phyloP scores from a whole-genome alignment of 768 basidiomycete species.

The Stropharia rugosoannulata region DNA sequence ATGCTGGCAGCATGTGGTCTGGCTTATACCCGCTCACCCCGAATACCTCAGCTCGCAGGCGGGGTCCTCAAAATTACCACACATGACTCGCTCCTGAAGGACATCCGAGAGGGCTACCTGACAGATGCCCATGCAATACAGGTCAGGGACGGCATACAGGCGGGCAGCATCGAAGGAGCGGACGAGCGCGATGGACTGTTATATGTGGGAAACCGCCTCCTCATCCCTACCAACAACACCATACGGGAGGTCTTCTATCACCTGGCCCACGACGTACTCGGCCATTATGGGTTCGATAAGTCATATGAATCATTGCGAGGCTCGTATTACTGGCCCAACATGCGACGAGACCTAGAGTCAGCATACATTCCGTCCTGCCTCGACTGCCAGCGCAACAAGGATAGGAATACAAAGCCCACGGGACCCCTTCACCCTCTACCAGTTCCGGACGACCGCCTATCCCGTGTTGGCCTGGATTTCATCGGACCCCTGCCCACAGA shows the following conservation, averaged over 20 bases:
- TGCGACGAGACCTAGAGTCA: conserved; percentile 29
- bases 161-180: neutral
- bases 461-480: conserved; percentile 9
- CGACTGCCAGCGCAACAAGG: conserved; percentile 39
- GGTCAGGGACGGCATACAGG: neutral
- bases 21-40: too few species aligned
- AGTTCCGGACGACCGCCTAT: conserved; percentile 10
- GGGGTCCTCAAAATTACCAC: neutral
- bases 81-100: neutral
- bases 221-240: neutral
- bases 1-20: neutral
- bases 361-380: conserved; percentile 32
- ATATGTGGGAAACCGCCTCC: neutral
- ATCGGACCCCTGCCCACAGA: neutral
- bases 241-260: neutral
- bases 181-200: conserved; percentile 2
- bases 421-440: conserved; percentile 30
- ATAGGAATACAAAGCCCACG: conserved; percentile 16
- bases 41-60: too few species aligned
- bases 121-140: neutral
- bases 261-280: neutral
- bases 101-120: neutral
- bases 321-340: conserved; percentile 34
- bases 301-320: conserved; percentile 18
- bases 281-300: conserved; percentile 37